These are phyloP conservation scores for Ophiobolus disseminans DNA, from an alignment of 2,329 filamentous ascomycete species.

Conservation along the genomic window DNA sequence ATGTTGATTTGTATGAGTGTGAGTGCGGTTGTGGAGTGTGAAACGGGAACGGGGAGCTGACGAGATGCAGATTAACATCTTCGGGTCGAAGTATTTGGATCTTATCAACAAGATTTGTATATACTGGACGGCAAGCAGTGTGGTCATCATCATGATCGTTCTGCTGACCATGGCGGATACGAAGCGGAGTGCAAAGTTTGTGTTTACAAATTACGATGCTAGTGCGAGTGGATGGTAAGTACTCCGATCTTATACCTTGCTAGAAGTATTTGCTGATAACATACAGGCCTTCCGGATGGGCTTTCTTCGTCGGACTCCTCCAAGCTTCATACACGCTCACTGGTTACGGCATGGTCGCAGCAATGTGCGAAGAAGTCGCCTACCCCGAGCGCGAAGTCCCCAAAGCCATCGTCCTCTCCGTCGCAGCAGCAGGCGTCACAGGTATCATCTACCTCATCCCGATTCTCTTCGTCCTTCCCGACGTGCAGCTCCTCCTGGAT, in stretches of 20 bases:
- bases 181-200: constrained; percentile 66
- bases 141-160: constrained; percentile 72
- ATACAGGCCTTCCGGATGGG: constrained; percentile 68
- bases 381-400: constrained; percentile 73
- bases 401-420: constrained; percentile 73
- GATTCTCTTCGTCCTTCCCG: constrained; percentile 76
- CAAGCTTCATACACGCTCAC: constrained; percentile 69
- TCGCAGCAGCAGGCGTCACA: constrained; percentile 70
- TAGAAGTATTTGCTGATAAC: neutral
- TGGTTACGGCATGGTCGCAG: constrained; percentile 73
- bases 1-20: constrained; percentile 69
- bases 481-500: constrained; percentile 67
- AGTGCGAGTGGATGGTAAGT: constrained; percentile 67
- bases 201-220: constrained; percentile 73
- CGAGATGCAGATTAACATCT: too few species aligned
- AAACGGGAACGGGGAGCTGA: too few species aligned
- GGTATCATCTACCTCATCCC: constrained; percentile 74
- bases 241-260: neutral
- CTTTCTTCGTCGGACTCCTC: constrained; percentile 74
- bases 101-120: constrained; percentile 77
- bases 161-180: constrained; percentile 67
- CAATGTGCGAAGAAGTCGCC: constrained; percentile 77
- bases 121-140: constrained; percentile 71
- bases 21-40: too few species aligned
- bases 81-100: constrained; percentile 67